Conservation (phyloP, 441 rosid genomes). For the Arabidopsis hybrid region DNA sequence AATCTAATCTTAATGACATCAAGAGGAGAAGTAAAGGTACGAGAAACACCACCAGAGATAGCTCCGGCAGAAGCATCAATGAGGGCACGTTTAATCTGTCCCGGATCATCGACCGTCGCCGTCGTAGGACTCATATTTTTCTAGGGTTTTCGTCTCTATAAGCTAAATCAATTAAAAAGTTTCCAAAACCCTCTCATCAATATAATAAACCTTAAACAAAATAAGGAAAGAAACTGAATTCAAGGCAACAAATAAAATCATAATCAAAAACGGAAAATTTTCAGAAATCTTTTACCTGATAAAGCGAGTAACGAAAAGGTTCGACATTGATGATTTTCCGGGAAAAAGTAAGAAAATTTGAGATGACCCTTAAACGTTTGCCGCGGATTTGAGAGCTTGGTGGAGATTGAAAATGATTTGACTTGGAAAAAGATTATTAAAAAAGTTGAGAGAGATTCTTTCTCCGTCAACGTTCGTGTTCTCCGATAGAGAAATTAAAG, state of each 20-base stretch:
- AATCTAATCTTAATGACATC: constrained; percentile 98
- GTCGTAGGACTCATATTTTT: constrained; percentile 36
- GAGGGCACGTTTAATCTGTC: constrained; percentile 75
- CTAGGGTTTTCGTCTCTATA: constrained; percentile 43
- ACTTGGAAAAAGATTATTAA: constrained; percentile 18
- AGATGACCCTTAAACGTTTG: constrained; percentile 22
- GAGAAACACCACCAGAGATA: constrained; percentile 78
- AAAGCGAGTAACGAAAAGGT: constrained; percentile 13
- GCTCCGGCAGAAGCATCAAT: constrained; percentile 85
- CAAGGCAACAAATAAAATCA: neutral
- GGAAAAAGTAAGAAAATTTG: neutral
- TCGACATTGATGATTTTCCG: constrained; percentile 27
- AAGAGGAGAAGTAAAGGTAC: constrained; percentile 94
- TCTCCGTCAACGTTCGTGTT: constrained; percentile 38
- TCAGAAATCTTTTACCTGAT: neutral
- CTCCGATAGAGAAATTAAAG: constrained; percentile 8
- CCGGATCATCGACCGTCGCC: constrained; percentile 64
- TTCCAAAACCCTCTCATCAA: constrained; percentile 31
- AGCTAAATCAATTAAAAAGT: constrained; percentile 31
- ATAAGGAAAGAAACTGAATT: constrained; percentile 25
- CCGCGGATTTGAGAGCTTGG: constrained; percentile 36
- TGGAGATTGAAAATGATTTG: constrained; percentile 26
- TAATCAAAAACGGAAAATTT: neutral
- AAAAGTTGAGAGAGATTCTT: constrained; percentile 26
- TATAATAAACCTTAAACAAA: constrained; percentile 9